These are phyloP conservation scores for Tetrapyrgos nigripes DNA, from an alignment of 1,284 basidiomycete genomes.

Conservation along the genomic window DNA sequence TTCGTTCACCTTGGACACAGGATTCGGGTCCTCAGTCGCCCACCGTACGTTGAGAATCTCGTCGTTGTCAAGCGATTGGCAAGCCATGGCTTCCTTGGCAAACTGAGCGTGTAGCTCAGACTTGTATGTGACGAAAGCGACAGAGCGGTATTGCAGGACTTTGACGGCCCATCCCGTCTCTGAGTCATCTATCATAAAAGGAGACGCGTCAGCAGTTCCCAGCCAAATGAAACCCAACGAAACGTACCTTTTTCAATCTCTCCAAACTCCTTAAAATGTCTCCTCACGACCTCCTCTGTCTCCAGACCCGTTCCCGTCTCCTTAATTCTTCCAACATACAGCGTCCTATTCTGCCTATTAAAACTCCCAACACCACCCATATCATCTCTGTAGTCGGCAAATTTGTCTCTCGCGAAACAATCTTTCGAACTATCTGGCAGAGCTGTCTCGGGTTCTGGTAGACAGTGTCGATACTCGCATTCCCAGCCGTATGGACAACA, in stretches of 20 bases:
- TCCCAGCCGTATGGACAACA: slow-evolving; percentile 98
- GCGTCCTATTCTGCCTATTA: slow-evolving; percentile 90
- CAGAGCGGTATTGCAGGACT: slow-evolving; percentile 91
- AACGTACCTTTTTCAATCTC: slow-evolving; percentile 89
- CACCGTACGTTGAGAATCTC: slow-evolving; percentile 98
- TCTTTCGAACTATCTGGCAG: slow-evolving; percentile 94
- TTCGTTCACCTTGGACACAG: slow-evolving; percentile 84
- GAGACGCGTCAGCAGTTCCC: background rate
- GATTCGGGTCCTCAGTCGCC: slow-evolving; percentile 98
- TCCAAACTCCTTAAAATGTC: slow-evolving; percentile 99
- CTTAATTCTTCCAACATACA: slow-evolving; percentile 95
- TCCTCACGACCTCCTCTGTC: slow-evolving; percentile 87
- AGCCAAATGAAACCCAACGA: background rate
- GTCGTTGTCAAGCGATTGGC: slow-evolving; percentile 96
- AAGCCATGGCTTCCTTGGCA: slow-evolving; percentile 99
- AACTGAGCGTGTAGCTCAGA: slow-evolving; percentile 91
- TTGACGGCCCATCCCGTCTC: slow-evolving; percentile 64
- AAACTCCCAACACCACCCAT: slow-evolving; percentile 99
- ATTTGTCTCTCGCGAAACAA: slow-evolving; percentile 97
- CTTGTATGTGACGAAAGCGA: slow-evolving; percentile 97
- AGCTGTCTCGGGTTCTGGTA: slow-evolving; percentile 74
- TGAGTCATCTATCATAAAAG: slow-evolving; percentile 38
- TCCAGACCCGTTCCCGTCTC: slow-evolving; percentile 89
- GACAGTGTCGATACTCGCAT: slow-evolving; percentile 92
- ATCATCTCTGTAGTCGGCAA: slow-evolving; percentile 96